Evolutionary conservation across 495 filamentous ascomycete species (phyloP).

Genomic region (Penicillium maclennaniae): DNA sequence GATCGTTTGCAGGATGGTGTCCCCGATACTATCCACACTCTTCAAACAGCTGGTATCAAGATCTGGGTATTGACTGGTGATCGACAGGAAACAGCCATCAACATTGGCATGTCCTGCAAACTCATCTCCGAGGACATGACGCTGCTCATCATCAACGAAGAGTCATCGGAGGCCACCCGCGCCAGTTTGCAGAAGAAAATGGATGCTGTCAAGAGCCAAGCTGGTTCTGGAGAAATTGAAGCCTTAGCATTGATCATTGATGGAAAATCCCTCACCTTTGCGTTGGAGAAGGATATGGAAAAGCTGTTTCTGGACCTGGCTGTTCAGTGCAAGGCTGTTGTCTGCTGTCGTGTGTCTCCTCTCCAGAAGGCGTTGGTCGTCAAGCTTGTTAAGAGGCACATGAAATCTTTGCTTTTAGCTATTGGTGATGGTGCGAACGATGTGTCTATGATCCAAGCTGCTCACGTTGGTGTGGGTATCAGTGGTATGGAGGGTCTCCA

Average conservation of each 20-base stretch:
- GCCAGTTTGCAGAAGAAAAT: slow-evolving; percentile 91
- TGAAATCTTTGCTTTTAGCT: slow-evolving; percentile 86
- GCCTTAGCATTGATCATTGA: slow-evolving; percentile 94
- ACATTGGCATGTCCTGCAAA: slow-evolving; percentile 99
- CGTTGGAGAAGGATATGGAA: slow-evolving; percentile 90
- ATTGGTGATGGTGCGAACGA: slow-evolving; percentile 99
- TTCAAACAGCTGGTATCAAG: slow-evolving; percentile 97
- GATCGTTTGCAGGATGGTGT: slow-evolving; percentile 97
- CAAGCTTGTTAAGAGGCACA: slow-evolving; percentile 95
- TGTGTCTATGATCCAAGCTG: slow-evolving; percentile 99
- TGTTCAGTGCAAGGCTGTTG: slow-evolving; percentile 94
- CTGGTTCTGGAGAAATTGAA: slow-evolving; percentile 73
- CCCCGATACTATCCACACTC: slow-evolving; percentile 95
- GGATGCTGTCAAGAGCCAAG: slow-evolving; percentile 76
- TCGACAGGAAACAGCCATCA: slow-evolving; percentile 98
- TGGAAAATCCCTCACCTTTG: slow-evolving; percentile 90
- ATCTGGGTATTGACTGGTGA: slow-evolving; percentile 98
- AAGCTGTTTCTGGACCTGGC: slow-evolving; percentile 91
- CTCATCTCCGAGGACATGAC: slow-evolving; percentile 99
- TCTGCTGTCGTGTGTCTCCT: slow-evolving; percentile 99
- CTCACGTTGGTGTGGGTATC: slow-evolving; percentile 97
- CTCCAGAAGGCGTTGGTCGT: slow-evolving; percentile 97
- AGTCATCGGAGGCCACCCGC: slow-evolving; percentile 66
- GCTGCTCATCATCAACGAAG: slow-evolving; percentile 92
- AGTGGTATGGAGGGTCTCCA: slow-evolving; percentile 98